A percentile compares a stretch with the other conserved stretches of the same genome.
Evolutionary conservation across 2,329 filamentous ascomycete genomes (phyloP).

Genomic region (Cryphonectria carpinicola): DNA sequence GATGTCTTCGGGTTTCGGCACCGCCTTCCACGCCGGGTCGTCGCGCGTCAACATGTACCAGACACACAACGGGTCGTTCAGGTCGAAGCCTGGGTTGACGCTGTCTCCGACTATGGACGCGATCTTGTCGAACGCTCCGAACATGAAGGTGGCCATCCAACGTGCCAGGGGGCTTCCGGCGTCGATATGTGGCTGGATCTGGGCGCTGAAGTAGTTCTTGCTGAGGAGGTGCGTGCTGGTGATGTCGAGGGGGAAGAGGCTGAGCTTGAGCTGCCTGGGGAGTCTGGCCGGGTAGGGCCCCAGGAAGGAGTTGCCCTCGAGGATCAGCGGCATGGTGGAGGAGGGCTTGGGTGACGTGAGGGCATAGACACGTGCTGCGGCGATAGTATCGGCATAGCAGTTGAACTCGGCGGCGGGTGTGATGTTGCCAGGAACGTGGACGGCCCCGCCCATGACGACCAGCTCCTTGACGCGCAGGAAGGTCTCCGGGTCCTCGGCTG

Average conservation of each 20-base stretch:
- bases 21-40: slow-evolving; percentile 61
- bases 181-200: slow-evolving; percentile 58
- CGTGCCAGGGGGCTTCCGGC: slow-evolving; percentile 72
- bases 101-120: slow-evolving; percentile 62
- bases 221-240: slow-evolving; percentile 72
- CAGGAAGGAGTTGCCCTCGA: slow-evolving; percentile 54
- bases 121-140: slow-evolving; percentile 72
- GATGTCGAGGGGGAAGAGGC: slow-evolving; percentile 77
- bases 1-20: slow-evolving; percentile 73
- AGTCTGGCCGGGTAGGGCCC: slow-evolving; percentile 67
- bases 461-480: slow-evolving; percentile 90
- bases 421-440: slow-evolving; percentile 80
- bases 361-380: slow-evolving; percentile 76
- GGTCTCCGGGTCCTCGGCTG: slow-evolving; percentile 83
- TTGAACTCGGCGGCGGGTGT: slow-evolving; percentile 93
- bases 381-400: slow-evolving; percentile 83
- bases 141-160: slow-evolving; percentile 75
- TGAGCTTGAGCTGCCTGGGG: slow-evolving; percentile 66
- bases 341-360: slow-evolving; percentile 74
- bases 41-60: slow-evolving; percentile 74
- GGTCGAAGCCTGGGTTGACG: slow-evolving; percentile 62
- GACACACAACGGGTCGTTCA: slow-evolving; percentile 79
- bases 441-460: slow-evolving; percentile 91
- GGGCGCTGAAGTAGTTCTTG: slow-evolving; percentile 60
- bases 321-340: slow-evolving; percentile 78